Base-by-base conservation (phyloP, 2,329 filamentous ascomycete genomes). In the Exophiala mesophila region DNA sequence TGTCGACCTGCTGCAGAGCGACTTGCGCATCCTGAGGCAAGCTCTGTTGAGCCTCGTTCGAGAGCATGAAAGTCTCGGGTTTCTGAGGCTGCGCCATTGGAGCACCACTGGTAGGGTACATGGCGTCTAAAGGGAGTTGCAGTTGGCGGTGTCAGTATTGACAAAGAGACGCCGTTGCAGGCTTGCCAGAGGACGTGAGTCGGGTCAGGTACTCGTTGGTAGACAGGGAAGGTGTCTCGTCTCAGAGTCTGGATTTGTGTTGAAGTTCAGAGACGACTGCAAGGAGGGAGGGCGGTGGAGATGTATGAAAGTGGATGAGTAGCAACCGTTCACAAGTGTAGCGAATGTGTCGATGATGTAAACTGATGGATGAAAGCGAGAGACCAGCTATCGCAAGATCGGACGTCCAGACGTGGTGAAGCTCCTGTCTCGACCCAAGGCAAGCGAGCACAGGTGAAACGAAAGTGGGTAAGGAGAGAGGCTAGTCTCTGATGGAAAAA, bases 51-150 rank as follows among this genome's bases (percentile, higher is more conserved):
- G 92, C 90, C 71, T 97, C 90, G 60, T 85, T 89, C 65, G 90
- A 95, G 65, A 98, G 77, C 83, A 98, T 90, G 64, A 98, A 98
- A 29, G 92, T 97, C 76, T 98, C 92, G 56, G 92, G 92, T 68
- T 95, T 96, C 72, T 96, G 88, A 52, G 85, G 85, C 60, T 86
- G 83, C 58, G 86, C 85, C 87, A 96, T 95, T 57, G 82, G 76
- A 61, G 85, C 78, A 71, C 74, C 66, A 55, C 88, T 84, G 71
- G 88, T 83, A 55, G 83, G 77, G 70, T 88, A 90, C 85, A 90
- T 89, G 45, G 58, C 40, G 45, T 41, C n/a, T n/a, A n/a, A n/a
- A n/a, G n/a, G n/a, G n/a, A n/a, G n/a, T n/a, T n/a, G n/a, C n/a
- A n/a, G n/a, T n/a, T n/a, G n/a, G n/a, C n/a, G n/a, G n/a, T n/a